Conservation (phyloP, 495 filamentous ascomycete genomes). For the Podospora didyma region DNA sequence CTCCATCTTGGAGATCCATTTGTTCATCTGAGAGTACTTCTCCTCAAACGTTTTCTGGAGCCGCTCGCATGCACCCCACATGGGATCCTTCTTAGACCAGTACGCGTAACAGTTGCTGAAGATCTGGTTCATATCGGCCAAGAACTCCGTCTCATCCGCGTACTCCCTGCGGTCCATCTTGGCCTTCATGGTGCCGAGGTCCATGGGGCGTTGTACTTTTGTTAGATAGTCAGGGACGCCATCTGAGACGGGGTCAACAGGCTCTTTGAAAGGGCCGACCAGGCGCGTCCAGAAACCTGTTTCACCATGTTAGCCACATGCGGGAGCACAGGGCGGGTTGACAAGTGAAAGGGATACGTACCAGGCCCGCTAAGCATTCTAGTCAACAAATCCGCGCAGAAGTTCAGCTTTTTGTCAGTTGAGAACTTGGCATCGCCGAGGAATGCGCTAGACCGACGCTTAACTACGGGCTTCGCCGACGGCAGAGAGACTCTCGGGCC, state of each 20-base stretch:
- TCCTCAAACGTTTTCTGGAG: slow-evolving; percentile 50
- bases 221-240: slow-evolving; percentile 46
- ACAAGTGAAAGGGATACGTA: slow-evolving; percentile 18
- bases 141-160: slow-evolving; percentile 37
- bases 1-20: slow-evolving; percentile 47
- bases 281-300: slow-evolving; percentile 56
- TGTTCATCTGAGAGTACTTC: slow-evolving; percentile 44
- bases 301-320: background rate
- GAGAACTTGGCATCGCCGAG: slow-evolving; percentile 23
- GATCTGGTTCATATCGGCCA: slow-evolving; percentile 45
- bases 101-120: slow-evolving; percentile 48
- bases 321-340: too few relatives aligned
- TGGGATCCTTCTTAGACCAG: slow-evolving; percentile 37
- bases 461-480: slow-evolving; percentile 24
- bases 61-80: slow-evolving; percentile 42
- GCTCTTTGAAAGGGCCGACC: slow-evolving; percentile 48
- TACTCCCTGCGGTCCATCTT: slow-evolving; percentile 46
- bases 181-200: slow-evolving; percentile 44
- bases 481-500: slow-evolving; percentile 22
- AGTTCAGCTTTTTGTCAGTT: slow-evolving; percentile 44
- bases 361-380: slow-evolving; percentile 52
- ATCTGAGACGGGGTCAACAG: slow-evolving; percentile 40
- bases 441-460: slow-evolving; percentile 23
- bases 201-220: slow-evolving; percentile 46
- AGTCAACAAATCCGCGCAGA: slow-evolving; percentile 47